Percentiles rank a stretch among this genome's conserved stretches.
phyloP scores from a whole-genome alignment of 805 yeast genomes.

The Yamadazyma sp. region DNA sequence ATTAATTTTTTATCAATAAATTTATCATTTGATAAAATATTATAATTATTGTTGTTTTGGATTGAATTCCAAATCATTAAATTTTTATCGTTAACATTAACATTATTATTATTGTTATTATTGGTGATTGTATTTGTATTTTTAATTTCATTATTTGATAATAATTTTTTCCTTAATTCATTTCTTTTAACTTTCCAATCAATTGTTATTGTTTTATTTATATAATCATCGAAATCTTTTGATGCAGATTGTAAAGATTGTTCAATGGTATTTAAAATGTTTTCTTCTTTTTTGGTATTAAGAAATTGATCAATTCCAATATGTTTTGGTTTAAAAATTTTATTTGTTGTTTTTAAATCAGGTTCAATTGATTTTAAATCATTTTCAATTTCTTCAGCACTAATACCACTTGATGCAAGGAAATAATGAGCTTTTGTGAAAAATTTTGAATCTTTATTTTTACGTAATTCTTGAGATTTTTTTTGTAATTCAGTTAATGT shows the following conservation, averaged over 20 bases:
- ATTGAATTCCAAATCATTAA: neutral
- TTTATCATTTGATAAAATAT: neutral
- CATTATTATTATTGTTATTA: slow-evolving; percentile 14
- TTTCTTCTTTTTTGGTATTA: slow-evolving; percentile 74
- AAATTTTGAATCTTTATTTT: slow-evolving; percentile 27
- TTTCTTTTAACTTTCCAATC: slow-evolving; percentile 84
- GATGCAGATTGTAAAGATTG: slow-evolving; percentile 72
- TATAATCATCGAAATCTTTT: slow-evolving; percentile 75
- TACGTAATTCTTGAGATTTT: slow-evolving; percentile 58
- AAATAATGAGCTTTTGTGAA: slow-evolving; percentile 81
- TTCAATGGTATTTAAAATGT: slow-evolving; percentile 77
- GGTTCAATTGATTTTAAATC: slow-evolving; percentile 41
- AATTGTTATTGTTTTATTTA: slow-evolving; percentile 65
- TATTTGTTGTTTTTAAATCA: slow-evolving; percentile 5
- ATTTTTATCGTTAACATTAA: slow-evolving; percentile 5
- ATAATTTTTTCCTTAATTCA: slow-evolving; percentile 70
- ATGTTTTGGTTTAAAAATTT: slow-evolving; percentile 10
- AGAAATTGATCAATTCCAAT: slow-evolving; percentile 58
- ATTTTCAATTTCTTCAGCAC: slow-evolving; percentile 76
- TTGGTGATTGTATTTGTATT: slow-evolving; percentile 9
- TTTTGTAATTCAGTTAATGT: slow-evolving; percentile 76
- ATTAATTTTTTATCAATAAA: slow-evolving; percentile 4
- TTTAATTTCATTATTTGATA: slow-evolving; percentile 31
- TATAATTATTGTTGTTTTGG: neutral
- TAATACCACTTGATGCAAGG: slow-evolving; percentile 83